Evolutionary conservation across 177 flowering plant species (phyloP), one percentile per base, ranked within the genome.

Genomic region (Vitis hybrid): DNA sequence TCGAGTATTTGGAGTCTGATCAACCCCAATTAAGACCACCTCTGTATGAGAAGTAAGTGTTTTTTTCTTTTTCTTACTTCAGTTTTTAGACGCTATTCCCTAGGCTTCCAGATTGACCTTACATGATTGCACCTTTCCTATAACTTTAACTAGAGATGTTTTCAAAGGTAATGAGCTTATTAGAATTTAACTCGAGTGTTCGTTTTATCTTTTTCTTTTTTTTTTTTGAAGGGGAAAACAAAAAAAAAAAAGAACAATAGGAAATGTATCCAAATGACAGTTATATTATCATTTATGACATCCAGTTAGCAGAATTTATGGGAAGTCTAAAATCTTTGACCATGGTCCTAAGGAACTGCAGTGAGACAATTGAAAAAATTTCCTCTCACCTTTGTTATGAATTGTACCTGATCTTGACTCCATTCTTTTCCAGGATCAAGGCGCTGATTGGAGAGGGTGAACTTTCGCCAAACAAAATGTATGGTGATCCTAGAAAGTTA

Each of bases 1-100:
- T 88, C 71, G 91, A 91, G 68, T 91, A 80, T 76, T 91, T 88
- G 82, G 97, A 91, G 69, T 74, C 73, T 9, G 91, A 83, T n/a
- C 88, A 69, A 70, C 97, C 94, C 63, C 92, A 79, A 45, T 83
- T 72, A 59, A 82, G 97, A 60, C 83, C 22, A 19, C 89, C 94
- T 7, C 71, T 91, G 31, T 83, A 76, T 84, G 91, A 88, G 19
- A 89, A 82, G 97, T 88, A 84, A 77, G 87, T 71, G n/a, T 13
- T 58, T 45, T 26, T 10, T 12, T 26, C 48, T 62, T 18, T 20
- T 20, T 9, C 60, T 14, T 26, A 2, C n/a, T 15, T 26, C 10
- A 12, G 13, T 18, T 18, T 50, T 18, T 39, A 39, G 8, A 5
- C 45, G 8, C 2, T 26, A 1, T 55, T 33, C 59, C 59, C 45